phyloP scores from a whole-genome alignment of 371 early-diverging fungal genomes.

The Lichtheimia corymbifera region DNA sequence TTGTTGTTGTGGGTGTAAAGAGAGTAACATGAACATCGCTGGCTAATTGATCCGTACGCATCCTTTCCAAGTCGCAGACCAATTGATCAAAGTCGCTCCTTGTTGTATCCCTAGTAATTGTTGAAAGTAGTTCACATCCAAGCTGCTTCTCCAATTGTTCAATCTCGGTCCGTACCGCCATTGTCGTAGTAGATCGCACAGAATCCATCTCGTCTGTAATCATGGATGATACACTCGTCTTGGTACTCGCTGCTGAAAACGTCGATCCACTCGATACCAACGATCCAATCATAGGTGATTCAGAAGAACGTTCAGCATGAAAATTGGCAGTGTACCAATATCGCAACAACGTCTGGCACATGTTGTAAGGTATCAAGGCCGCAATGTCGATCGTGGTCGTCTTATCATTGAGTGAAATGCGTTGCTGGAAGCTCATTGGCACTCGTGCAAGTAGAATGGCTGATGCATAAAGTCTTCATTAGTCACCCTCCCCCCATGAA shows the following conservation, averaged over 20 bases:
- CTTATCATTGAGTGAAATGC: not conserved
- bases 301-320: not conserved
- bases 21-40: slow-evolving; percentile 32
- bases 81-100: slow-evolving; percentile 20
- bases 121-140: not conserved
- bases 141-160: slow-evolving; percentile 8
- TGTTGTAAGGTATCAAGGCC: slow-evolving; percentile 17
- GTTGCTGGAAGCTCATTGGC: slow-evolving; percentile 18
- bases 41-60: slow-evolving; percentile 25
- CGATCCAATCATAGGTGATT: not conserved
- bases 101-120: slow-evolving; percentile 4
- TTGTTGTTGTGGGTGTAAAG: slow-evolving; percentile 4
- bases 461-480: slow-evolving; percentile 5
- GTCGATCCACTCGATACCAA: slow-evolving; percentile 6
- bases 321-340: slow-evolving; percentile 48
- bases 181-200: not conserved
- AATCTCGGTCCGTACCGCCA: not conserved
- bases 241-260: not conserved
- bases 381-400: not conserved
- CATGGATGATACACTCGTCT: slow-evolving; percentile 6
- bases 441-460: slow-evolving; percentile 24
- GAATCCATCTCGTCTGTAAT: slow-evolving; percentile 7
- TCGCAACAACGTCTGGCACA: slow-evolving; percentile 28
- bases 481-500: not conserved
- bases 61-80: slow-evolving; percentile 26